Evolutionary conservation across 2,329 filamentous ascomycete genomes (phyloP), one percentile per base, ranked within the genome.

Genomic region (Colletotrichum sp.): DNA sequence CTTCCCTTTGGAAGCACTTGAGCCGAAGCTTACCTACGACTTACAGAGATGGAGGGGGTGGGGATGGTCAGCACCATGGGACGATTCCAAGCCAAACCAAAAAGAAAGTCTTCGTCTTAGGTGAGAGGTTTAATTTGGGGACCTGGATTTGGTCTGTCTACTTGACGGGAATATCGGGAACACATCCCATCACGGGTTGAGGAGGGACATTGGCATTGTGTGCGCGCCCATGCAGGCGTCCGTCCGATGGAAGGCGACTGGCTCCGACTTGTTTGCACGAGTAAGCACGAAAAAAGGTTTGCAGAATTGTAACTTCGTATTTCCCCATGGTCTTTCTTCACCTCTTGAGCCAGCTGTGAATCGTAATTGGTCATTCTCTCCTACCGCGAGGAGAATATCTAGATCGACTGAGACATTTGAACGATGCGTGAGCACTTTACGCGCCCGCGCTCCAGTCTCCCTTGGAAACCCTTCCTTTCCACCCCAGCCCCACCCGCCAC

Each of bases 1-100:
- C 73, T 72, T 75, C 63, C 73, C 44, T 48, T 73, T 73, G 28
- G 44, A 73, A 64, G 64, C 34, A 59, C 70, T 30, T 64, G 32
- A 36, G 44, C 73, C 70, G 73, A 73, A 73, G 73, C 73, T 75
- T 44, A 63, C 68, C 32, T 44, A 18, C 64, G 48, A 26, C 15
- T 34, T 32, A 60, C 13, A 26, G 39, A 30, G 12, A 10, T 24
- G 32, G 60, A 30, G 34, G 44, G 22, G 26, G 39, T 16, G 30
- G 34, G 28, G 72, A 48, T 48, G 18, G 48, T 44, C 59, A 52
- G 52, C 36, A 57, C 16, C 7, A n/a, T 15, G 22, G 55, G 32
- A 62, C 28, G 18, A 32, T 18, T 13, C 5, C 28, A 22, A 34
- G 18, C 28, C 28, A 62, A 22, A 22, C 18, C 28, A 30, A 32